Percentiles rank a stretch among this genome's conserved stretches.
These are phyloP conservation scores for Coemansia pectinata DNA, from an alignment of 192 early-diverging fungal species.

Conservation along the genomic window DNA sequence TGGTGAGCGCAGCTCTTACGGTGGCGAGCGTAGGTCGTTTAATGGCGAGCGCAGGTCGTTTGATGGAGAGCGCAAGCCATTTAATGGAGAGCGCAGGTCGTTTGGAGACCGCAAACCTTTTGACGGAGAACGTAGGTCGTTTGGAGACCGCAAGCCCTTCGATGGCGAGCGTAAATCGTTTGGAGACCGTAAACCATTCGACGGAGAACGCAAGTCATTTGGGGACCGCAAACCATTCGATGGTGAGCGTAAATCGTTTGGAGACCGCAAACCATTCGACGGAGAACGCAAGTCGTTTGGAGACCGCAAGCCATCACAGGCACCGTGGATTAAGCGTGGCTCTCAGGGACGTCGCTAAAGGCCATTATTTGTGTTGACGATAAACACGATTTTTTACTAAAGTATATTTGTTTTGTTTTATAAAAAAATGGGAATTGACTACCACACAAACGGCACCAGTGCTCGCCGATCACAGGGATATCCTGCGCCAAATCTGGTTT, in stretches of 20 bases:
- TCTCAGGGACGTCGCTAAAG: neutral
- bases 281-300: neutral
- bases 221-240: neutral
- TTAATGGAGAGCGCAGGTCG: neutral
- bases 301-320: neutral
- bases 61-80: neutral
- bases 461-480: slow-evolving; percentile 38
- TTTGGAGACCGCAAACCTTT: slow-evolving; percentile 1
- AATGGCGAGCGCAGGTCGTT: neutral
- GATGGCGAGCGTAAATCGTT: neutral
- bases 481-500: slow-evolving; percentile 56
- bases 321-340: slow-evolving; percentile 18
- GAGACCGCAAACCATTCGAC: neutral
- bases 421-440: slow-evolving; percentile 4
- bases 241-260: neutral
- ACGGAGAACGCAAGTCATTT: neutral
- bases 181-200: neutral
- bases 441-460: slow-evolving; percentile 44
- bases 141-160: neutral
- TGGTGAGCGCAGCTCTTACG: neutral
- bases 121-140: neutral
- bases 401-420: neutral
- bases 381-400: neutral
- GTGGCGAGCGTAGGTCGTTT: neutral
- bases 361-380: neutral